Conservation (phyloP, 2,329 filamentous ascomycete species). For the Colletotrichum theobromicola region DNA sequence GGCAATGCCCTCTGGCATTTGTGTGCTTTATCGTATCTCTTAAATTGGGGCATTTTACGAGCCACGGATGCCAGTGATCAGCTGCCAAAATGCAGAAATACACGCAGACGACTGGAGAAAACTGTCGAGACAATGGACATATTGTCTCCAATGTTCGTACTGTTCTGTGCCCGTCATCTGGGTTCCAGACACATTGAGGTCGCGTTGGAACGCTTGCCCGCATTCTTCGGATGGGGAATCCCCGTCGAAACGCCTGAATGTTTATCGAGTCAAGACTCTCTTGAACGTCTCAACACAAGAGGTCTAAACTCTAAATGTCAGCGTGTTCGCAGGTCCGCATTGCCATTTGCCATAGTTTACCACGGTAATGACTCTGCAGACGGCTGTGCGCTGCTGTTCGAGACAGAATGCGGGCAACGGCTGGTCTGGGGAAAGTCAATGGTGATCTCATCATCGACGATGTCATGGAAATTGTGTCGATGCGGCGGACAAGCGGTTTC, state of each 20-base stretch:
- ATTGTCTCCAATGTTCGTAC: not conserved
- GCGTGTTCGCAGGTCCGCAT: not conserved
- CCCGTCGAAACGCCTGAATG: constrained; percentile 2
- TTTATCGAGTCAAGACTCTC: constrained; percentile 7
- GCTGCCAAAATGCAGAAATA: not conserved
- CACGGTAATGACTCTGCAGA: not conserved
- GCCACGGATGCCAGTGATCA: not conserved
- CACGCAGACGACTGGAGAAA: not conserved
- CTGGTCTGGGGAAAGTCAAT: not conserved
- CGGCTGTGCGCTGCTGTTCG: not conserved
- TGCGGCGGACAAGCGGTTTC: not conserved
- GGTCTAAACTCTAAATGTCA: not conserved
- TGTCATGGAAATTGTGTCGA: not conserved
- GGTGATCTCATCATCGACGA: not conserved
- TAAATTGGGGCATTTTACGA: not conserved
- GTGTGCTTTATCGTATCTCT: not conserved
- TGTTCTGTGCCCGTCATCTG: not conserved
- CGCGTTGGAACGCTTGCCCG: constrained; percentile 1
- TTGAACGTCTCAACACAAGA: not conserved
- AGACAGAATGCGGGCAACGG: not conserved
- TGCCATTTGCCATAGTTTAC: not conserved
- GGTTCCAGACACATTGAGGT: not conserved
- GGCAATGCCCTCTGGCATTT: not conserved
- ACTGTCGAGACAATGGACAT: not conserved
- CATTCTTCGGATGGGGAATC: constrained; percentile 3